phyloP scores from a whole-genome alignment of 2,329 filamentous ascomycete species.

The Exophiala sp. region DNA sequence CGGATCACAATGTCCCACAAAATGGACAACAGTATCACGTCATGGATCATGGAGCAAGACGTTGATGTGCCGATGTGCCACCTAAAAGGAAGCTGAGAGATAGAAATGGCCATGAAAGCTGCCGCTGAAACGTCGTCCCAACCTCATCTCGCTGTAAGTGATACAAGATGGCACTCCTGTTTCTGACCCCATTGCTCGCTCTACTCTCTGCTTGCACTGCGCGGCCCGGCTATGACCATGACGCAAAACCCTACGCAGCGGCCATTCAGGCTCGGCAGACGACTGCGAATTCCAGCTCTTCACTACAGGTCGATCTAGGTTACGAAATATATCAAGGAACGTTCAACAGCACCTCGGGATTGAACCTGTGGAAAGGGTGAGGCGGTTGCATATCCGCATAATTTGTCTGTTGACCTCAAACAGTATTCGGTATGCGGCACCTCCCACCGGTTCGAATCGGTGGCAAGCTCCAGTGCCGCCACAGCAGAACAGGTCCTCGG shows the following conservation, averaged over 20 bases:
- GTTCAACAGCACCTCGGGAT: constrained; percentile 36
- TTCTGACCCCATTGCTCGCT: background rate
- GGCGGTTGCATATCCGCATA: constrained; percentile 6
- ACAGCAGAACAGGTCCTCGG: constrained; percentile 25
- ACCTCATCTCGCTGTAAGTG: background rate
- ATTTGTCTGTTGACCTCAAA: constrained; percentile 7
- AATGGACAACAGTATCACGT: no score
- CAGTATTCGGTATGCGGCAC: constrained; percentile 38
- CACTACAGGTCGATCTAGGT: constrained; percentile 41
- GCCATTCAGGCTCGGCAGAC: constrained; percentile 9
- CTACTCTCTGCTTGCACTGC: background rate
- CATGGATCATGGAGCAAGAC: no score
- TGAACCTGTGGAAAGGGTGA: constrained; percentile 49
- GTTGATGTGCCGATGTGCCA: no score
- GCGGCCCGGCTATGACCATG: constrained; percentile 3
- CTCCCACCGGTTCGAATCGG: constrained; percentile 33
- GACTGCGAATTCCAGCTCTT: constrained; percentile 6
- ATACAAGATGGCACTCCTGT: background rate
- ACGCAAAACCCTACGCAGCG: constrained; percentile 8
- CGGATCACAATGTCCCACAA: no score
- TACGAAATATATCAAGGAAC: constrained; percentile 47
- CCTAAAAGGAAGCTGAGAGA: no score
- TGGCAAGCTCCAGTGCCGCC: constrained; percentile 36
- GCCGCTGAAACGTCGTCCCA: no score
- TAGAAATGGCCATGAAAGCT: no score